Base-by-base conservation (phyloP, 805 yeast genomes). In the Candida maesae region DNA sequence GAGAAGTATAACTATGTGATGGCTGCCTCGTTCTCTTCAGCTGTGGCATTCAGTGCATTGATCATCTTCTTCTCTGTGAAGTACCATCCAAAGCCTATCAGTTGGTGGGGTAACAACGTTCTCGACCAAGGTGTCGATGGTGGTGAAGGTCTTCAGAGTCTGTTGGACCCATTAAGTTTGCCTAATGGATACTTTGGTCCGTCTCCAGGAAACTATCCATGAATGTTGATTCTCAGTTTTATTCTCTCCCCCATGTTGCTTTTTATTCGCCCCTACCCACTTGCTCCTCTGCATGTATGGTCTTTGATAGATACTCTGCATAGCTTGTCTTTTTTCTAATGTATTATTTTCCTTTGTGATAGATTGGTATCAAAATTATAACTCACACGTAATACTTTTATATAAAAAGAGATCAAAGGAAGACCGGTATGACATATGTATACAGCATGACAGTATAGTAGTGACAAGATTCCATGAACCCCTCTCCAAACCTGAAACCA, bases 101-200 rank as follows among this genome's bases (percentile, higher is more conserved):
- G 58, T 20, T 81, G 87, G 88, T 81, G 87, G 86, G 87, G 87
- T 2, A 78, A 77, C 36, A 58, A 44, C 36, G 18, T 41, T 31
- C 12, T 18, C 59, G 33, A 30, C 19, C 38, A 19, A 14, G 47
- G 47, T 35, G 38, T 52, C 12, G 45, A 50, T 15, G 52, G 51
- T 19, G 47, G 45, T 20, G 50, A 39, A 24, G 52, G 51, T 11
- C 45, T 46, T 13, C 28, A 23, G 8, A 32, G 40, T 25, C 25
- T 44, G 26, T 28, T 28, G 17, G 36, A 44, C 25, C 32, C 38
- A 26, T 11, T 27, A 17, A 24, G 39, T n/a, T 12, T 27, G 4
- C 36, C 31, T 5, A 16, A 23, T 8, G 46, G 42, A 8, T 42
- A 42, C 41, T 42, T 42, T 33, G 45, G 45, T 9, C 45, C 45